Percentiles rank a stretch among this genome's conserved stretches.
phyloP scores from a whole-genome alignment of 139 green algal genomes.

The Micractinium sp. region DNA sequence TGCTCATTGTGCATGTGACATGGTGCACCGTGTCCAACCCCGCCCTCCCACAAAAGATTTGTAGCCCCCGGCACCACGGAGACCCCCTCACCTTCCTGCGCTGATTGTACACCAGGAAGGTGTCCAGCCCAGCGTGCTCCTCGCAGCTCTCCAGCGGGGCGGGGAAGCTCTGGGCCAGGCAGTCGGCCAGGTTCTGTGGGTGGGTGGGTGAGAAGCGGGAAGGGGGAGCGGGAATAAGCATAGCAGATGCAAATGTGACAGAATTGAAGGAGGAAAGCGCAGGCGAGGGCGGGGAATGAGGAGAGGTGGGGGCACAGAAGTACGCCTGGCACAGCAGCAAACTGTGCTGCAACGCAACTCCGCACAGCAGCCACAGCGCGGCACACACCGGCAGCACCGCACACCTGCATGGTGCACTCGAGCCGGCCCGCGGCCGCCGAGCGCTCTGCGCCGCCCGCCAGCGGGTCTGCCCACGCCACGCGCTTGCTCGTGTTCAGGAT shows the following conservation, averaged over 20 bases:
- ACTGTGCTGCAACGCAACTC: not conserved
- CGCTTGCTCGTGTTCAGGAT: slow-evolving; percentile 95
- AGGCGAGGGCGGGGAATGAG: no score
- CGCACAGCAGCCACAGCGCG: not conserved
- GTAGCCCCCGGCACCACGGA: no score
- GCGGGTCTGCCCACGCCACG: slow-evolving; percentile 7
- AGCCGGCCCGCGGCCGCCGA: slow-evolving; percentile 78
- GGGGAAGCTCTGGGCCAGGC: slow-evolving; percentile 61
- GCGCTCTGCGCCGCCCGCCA: slow-evolving; percentile 16
- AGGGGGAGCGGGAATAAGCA: no score
- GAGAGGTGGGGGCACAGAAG: no score
- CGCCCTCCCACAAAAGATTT: no score
- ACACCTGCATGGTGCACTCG: slow-evolving; percentile 95
- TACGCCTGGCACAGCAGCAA: not conserved
- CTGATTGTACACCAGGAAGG: slow-evolving; percentile 95
- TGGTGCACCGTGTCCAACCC: not conserved
- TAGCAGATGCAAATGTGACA: not conserved
- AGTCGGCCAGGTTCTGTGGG: slow-evolving; percentile 87
- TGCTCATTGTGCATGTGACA: no score
- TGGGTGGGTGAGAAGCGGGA: not conserved
- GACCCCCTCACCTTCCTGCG: slow-evolving; percentile 56
- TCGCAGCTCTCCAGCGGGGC: slow-evolving; percentile 31
- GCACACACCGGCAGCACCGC: no score
- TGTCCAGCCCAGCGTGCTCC: slow-evolving; percentile 67
- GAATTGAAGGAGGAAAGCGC: not conserved